These are phyloP conservation scores for Verticillium tricorpus DNA, from an alignment of 2,329 filamentous ascomycete genomes.

Conservation along the genomic window DNA sequence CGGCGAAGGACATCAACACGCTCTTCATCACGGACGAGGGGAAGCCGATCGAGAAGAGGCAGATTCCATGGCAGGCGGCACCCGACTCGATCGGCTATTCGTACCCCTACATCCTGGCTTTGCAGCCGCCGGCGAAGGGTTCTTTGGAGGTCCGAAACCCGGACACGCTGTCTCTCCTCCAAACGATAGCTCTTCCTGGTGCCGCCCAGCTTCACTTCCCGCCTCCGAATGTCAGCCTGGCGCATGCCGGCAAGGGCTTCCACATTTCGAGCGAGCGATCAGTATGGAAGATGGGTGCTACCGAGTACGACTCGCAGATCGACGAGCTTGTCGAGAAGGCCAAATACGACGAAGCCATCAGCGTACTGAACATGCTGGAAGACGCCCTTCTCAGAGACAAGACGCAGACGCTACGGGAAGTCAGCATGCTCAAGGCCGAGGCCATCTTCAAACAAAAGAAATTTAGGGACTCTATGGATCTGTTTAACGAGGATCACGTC, in stretches of 20 bases:
- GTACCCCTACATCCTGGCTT: conserved; percentile 87
- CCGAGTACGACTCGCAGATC: conserved; percentile 87
- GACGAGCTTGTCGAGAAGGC: conserved; percentile 70
- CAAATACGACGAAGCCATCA: conserved; percentile 87
- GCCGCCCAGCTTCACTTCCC: conserved; percentile 86
- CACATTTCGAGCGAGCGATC: conserved; percentile 85
- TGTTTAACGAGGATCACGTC: conserved; percentile 81
- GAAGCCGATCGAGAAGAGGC: conserved; percentile 74
- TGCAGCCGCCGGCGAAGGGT: conserved; percentile 80
- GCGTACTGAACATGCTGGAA: conserved; percentile 82
- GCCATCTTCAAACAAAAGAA: conserved; percentile 75
- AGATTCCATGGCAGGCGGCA: conserved; percentile 86
- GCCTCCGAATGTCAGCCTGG: conserved; percentile 87
- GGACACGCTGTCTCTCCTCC: conserved; percentile 82
- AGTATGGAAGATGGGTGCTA: conserved; percentile 94
- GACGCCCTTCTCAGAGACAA: conserved; percentile 87
- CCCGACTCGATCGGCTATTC: conserved; percentile 93
- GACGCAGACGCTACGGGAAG: conserved; percentile 70
- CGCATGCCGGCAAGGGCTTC: conserved; percentile 94
- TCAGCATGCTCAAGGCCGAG: conserved; percentile 90
- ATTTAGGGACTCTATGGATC: conserved; percentile 79
- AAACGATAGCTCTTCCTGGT: conserved; percentile 76
- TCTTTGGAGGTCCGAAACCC: conserved; percentile 88
- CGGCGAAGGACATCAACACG: conserved; percentile 97
- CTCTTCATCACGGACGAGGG: conserved; percentile 84